Percentiles rank a stretch among this genome's conserved stretches.
Evolutionary conservation across 2,329 filamentous ascomycete species (phyloP).

Genomic region (Penicillium nordicum): DNA sequence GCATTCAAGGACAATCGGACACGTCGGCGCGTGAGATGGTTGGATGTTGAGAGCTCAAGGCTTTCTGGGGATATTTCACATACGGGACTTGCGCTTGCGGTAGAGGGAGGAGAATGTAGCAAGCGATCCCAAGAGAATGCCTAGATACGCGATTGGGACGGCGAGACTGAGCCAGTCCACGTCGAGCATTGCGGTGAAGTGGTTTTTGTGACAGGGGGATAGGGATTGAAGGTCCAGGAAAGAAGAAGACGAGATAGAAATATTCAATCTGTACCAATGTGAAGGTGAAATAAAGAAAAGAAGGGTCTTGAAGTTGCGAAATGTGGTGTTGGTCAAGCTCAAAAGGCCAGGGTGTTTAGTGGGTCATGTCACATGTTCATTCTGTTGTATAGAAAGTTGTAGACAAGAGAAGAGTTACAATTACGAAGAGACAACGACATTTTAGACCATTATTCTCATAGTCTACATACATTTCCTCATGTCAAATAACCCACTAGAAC

Average conservation of each 20-base stretch:
- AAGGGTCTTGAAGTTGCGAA: not conserved
- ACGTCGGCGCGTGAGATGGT: not conserved
- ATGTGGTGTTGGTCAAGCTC: slow-evolving; percentile 2
- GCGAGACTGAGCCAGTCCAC: slow-evolving; percentile 77
- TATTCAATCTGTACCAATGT: not conserved
- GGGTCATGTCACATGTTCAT: slow-evolving; percentile 27
- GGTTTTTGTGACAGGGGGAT: slow-evolving; percentile 1
- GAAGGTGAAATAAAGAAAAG: not conserved
- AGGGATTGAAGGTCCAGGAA: not conserved
- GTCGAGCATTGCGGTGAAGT: slow-evolving; percentile 41
- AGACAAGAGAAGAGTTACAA: not conserved
- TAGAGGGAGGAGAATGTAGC: slow-evolving; percentile 91
- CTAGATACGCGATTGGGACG: slow-evolving; percentile 85
- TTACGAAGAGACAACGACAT: not conserved
- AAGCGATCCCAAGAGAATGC: slow-evolving; percentile 81
- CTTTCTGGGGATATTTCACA: slow-evolving; percentile 30
- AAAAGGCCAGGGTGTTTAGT: slow-evolving; percentile 30
- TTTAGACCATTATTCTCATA: not conserved
- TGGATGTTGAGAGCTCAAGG: not conserved
- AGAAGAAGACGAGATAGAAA: not conserved
- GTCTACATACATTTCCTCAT: slow-evolving; percentile 9
- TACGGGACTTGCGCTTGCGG: slow-evolving; percentile 83
- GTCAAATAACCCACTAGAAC: not conserved
- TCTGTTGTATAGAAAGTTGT: not conserved
- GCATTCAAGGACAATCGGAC: slow-evolving; percentile 1